Evolutionary conservation across 306 rosid genomes (phyloP).

Genomic region (Potentilla sterilis): DNA sequence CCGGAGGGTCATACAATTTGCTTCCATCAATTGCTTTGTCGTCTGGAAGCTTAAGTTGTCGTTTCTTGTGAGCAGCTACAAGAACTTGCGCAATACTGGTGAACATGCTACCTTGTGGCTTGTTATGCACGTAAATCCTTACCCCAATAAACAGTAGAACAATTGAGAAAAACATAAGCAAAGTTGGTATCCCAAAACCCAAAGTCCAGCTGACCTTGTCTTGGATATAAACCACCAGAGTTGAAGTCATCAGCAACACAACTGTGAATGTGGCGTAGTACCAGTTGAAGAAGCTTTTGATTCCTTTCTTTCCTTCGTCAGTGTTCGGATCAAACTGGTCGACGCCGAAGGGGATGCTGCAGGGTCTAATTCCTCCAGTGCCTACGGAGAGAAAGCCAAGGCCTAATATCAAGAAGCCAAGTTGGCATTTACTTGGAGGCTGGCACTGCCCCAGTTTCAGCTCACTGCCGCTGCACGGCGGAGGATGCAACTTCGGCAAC

Average conservation of each 20-base stretch:
- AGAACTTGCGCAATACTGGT: slow-evolving; percentile 42
- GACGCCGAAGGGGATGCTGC: slow-evolving; percentile 72
- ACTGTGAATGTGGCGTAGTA: slow-evolving; percentile 48
- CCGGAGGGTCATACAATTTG: slow-evolving; percentile 50
- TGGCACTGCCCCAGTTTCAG: slow-evolving; percentile 38
- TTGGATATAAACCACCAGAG: slow-evolving; percentile 62
- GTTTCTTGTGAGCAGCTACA: slow-evolving; percentile 59
- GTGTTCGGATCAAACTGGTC: slow-evolving; percentile 70
- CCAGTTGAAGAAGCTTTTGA: slow-evolving; percentile 70
- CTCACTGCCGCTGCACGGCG: slow-evolving; percentile 38
- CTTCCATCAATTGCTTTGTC: slow-evolving; percentile 10
- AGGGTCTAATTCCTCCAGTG: slow-evolving; percentile 63
- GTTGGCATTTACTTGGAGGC: slow-evolving; percentile 29
- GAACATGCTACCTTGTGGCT: slow-evolving; percentile 58
- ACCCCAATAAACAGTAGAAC: slow-evolving; percentile 46
- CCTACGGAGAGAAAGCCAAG: slow-evolving; percentile 52
- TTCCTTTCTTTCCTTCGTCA: slow-evolving; percentile 50
- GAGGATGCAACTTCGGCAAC: slow-evolving; percentile 64
- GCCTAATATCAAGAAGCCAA: slow-evolving; percentile 39
- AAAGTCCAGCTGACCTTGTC: slow-evolving; percentile 69
- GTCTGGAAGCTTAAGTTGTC: slow-evolving; percentile 36
- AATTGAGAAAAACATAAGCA: slow-evolving; percentile 50
- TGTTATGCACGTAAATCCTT: slow-evolving; percentile 43
- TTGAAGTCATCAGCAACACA: slow-evolving; percentile 38
- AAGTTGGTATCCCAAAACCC: slow-evolving; percentile 60